Evolutionary conservation across 148 eudicot genomes (phyloP), one percentile per base, ranked within the genome.

Genomic region (Agrostemma githago): DNA sequence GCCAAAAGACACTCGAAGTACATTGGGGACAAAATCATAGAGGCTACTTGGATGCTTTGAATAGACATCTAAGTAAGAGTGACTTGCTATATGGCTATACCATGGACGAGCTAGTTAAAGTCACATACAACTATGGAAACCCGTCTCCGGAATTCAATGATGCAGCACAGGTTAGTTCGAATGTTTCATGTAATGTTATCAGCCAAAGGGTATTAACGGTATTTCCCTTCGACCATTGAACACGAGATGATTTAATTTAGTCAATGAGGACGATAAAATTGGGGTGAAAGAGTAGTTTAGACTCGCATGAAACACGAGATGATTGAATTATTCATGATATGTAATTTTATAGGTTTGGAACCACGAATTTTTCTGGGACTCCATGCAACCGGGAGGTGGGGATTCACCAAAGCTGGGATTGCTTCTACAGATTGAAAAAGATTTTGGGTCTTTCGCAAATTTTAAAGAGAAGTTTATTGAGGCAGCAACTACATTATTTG

Each of bases 311-410:
- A 68, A 21, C 40, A 48, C 61, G 37, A 16, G 19, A 26, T 19
- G 17, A 42, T 34, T 53, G 40, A 51, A 12, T 53, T 26, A 53
- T 19, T 57, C 37, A 20, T 59, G 71, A 41, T 68, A 20, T 26
- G 53, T 41, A 16, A 66, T 69, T 69, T 78, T 79, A 17, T 78
- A 94, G 98, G 97, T 94, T 34, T 94, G 96, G 97, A 94, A 91
- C 83, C 97, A 94, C 69, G 96, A 94, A 73, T 94, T 94, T 82
- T 94, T 94, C 85, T 94, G 97, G 97, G 98, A 94, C 78, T 88
- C 97, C 66, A 94, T 94, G 97, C 93, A 88, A 84, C 97, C 98
- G 63, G 98, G 90, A 74, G 97, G 98, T 34, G 98, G 91, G 62
- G 84, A 84, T 65, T 76, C 82, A 81, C 98, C 98, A 8, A 84